Conservation (phyloP, 2,329 filamentous ascomycete species). For the Neofusicoccum sp. region DNA sequence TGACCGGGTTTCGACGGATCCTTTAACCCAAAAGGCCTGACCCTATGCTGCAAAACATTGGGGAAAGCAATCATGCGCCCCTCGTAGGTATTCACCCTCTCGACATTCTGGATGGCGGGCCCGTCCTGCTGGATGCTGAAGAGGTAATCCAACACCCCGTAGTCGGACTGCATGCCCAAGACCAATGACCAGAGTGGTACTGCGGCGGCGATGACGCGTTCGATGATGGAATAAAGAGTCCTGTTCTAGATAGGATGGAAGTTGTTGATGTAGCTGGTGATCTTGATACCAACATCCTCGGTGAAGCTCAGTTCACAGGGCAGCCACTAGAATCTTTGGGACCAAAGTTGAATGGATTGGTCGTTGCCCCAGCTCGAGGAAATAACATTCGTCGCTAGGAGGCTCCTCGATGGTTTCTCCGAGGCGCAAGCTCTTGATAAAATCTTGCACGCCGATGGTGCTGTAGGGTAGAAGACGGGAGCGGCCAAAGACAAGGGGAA, state of each 20-base stretch:
- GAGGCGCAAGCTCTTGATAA: conserved; percentile 25
- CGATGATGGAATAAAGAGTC: conserved; percentile 24
- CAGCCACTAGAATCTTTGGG: conserved; percentile 49
- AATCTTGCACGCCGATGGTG: background rate
- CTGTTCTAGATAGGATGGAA: conserved; percentile 56
- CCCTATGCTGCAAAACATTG: conserved; percentile 55
- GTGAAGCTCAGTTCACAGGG: conserved; percentile 54
- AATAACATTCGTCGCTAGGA: background rate
- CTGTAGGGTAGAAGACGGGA: conserved; percentile 43
- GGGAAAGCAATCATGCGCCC: conserved; percentile 60
- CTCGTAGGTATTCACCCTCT: conserved; percentile 50
- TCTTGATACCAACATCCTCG: conserved; percentile 37
- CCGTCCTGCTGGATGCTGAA: conserved; percentile 45
- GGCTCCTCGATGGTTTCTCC: conserved; percentile 29
- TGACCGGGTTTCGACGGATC: conserved; percentile 58
- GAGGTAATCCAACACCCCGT: conserved; percentile 35
- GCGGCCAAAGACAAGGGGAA: conserved; percentile 59
- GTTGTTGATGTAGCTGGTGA: conserved; percentile 59
- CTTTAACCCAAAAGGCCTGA: conserved; percentile 53
- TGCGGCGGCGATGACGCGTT: conserved; percentile 28
- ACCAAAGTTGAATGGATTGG: background rate
- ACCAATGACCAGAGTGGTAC: conserved; percentile 16
- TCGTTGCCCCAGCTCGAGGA: background rate
- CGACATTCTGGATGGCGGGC: conserved; percentile 48
- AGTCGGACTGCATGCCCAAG: conserved; percentile 34